Percentiles rank a stretch among this genome's conserved stretches.
These are phyloP conservation scores for Daldinia caldariorum DNA, from an alignment of 495 filamentous ascomycete genomes.

Conservation along the genomic window DNA sequence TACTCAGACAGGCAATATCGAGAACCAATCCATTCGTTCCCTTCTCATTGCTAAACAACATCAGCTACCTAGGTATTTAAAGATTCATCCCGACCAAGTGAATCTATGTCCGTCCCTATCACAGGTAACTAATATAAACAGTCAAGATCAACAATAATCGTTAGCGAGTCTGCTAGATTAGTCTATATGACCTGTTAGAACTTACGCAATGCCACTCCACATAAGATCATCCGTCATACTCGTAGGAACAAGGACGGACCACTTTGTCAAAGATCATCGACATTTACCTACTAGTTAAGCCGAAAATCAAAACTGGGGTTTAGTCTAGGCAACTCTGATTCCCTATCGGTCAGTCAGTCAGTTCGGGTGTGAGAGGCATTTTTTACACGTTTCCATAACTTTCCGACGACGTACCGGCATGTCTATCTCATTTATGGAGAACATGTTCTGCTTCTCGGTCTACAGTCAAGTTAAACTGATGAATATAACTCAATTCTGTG, in stretches of 20 bases:
- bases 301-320: conserved; percentile 5
- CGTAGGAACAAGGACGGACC: conserved; percentile 9
- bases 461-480: conserved; percentile 10
- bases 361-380: conserved; percentile 4
- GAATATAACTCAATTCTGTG: conserved; percentile 19
- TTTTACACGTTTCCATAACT: background rate
- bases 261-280: background rate
- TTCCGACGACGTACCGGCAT: background rate
- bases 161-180: background rate
- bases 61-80: background rate
- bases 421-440: background rate
- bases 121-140: background rate
- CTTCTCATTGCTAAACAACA: conserved; percentile 17
- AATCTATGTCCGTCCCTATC: background rate
- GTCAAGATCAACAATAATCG: background rate
- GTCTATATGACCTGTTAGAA: background rate
- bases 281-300: background rate
- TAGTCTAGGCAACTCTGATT: background rate
- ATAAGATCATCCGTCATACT: conserved; percentile 22
- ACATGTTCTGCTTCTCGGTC: background rate
- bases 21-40: conserved; percentile 12
- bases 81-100: background rate
- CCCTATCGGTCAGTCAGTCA: background rate
- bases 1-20: conserved; percentile 11
- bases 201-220: conserved; percentile 16